Base-by-base conservation (phyloP, 2,329 filamentous ascomycete genomes). In the Ampelomyces quisqualis region DNA sequence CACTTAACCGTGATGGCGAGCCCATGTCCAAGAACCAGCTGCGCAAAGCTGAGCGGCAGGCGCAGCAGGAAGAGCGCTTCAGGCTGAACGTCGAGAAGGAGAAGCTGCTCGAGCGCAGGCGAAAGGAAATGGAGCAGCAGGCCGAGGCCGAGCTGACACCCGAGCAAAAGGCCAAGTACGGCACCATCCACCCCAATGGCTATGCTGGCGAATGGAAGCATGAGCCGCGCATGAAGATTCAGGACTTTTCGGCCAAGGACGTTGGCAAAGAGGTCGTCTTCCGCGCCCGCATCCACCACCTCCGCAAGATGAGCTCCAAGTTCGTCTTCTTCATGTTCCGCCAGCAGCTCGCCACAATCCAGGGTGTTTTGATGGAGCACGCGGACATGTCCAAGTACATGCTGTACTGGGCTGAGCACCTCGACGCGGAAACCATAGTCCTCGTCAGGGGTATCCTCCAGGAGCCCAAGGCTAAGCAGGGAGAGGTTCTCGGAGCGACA, bases 311-410 rank as follows among this genome's bases (percentile, higher is more conserved):
- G 72, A 91, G 88, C 62, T 79, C 87, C 55, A 85, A 86, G 53
- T 76, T 95, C 22, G 87, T 89, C 57, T 95, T 95, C 68, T 73
- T 95, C 29, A 79, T 95, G 43, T 85, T 95, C 62, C 84, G 90
- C 40, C 88, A 95, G 69, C 86, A 90, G 70, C 82, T 86, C 9
- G 77, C 80, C 51, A 93, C 89, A 17, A 81, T 95, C 36, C 90
- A 96, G 68, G 90, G 88, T 47, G 87, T 95, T 2, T 73, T 96
- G 27, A 74, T 81, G 45, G 73, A 78, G 51, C 73, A 82, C 51
- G 79, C 81, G 5, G 73, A 74, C 33, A 77, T 86, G 8, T 85
- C 85, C 1, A 77, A 82, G 43, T 78, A 86, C 57, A 91, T 95
- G 77, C 77, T 95, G 19, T 84, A 87, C 61, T 95, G 89, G 86